Evolutionary conservation across 2,329 filamentous ascomycete species (phyloP).

Genomic region (Mycocentrospora acerina): DNA sequence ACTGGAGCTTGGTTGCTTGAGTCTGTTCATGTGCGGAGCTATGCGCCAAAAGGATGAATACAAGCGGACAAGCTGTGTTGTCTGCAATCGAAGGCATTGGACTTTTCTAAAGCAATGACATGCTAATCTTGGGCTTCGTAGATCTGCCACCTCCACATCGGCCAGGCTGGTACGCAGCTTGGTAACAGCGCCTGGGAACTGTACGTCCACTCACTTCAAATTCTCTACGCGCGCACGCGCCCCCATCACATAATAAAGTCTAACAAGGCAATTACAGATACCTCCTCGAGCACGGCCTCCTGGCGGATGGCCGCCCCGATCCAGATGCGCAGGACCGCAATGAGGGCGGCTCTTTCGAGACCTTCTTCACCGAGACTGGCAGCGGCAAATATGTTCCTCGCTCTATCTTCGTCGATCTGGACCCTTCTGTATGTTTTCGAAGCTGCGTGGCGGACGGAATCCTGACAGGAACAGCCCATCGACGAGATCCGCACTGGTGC

Average conservation of each 20-base stretch:
- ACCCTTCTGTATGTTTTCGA: constrained; percentile 59
- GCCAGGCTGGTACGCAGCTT: constrained; percentile 72
- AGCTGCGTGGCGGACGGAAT: constrained; percentile 1
- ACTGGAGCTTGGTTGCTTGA: constrained; percentile 1
- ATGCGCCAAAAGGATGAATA: background rate
- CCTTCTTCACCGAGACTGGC: constrained; percentile 73
- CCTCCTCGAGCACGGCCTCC: constrained; percentile 71
- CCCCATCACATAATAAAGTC: no score
- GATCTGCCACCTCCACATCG: constrained; percentile 68
- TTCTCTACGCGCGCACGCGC: constrained; percentile 6
- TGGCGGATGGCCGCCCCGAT: constrained; percentile 64
- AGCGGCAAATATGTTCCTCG: constrained; percentile 71
- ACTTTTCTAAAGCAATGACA: background rate
- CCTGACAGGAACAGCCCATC: constrained; percentile 54
- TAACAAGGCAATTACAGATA: constrained; percentile 54
- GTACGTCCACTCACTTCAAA: constrained; percentile 61
- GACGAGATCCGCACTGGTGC: constrained; percentile 70
- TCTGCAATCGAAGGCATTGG: background rate
- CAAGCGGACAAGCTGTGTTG: background rate
- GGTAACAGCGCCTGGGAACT: constrained; percentile 76
- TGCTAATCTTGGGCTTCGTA: constrained; percentile 35
- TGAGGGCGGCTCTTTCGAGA: constrained; percentile 68
- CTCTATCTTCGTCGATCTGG: constrained; percentile 71
- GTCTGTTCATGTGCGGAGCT: constrained; percentile 1
- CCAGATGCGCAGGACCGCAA: constrained; percentile 60